Conservation (phyloP, 805 yeast genomes). For the Ogataea allantospora region DNA sequence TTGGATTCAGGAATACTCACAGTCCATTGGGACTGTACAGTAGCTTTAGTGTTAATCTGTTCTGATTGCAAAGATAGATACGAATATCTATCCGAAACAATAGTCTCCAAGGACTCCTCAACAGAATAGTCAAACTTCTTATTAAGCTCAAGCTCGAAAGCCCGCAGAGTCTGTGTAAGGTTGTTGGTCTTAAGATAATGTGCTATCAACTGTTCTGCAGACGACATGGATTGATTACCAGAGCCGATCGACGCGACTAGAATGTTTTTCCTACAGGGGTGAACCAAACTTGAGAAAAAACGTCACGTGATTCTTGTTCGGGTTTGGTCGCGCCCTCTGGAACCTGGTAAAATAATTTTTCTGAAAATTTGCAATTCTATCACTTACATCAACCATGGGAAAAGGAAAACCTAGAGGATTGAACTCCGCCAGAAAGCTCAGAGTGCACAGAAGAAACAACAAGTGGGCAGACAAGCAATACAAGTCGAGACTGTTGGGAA, state of each 20-base stretch:
- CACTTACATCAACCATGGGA: conserved; percentile 63
- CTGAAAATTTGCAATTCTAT: conserved; percentile 12
- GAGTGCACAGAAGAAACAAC: conserved; percentile 99
- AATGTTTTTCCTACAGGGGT: neutral
- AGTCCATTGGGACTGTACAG: conserved; percentile 29
- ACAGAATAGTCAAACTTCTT: conserved; percentile 24
- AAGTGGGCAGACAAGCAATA: conserved; percentile 99
- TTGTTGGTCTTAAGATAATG: conserved; percentile 56
- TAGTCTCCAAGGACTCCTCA: conserved; percentile 37
- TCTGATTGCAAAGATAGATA: conserved; percentile 22
- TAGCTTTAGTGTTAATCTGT: conserved; percentile 9
- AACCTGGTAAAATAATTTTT: conserved; percentile 10
- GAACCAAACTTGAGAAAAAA: neutral
- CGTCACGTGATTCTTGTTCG: conserved; percentile 8
- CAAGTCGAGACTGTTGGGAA: conserved; percentile 98
- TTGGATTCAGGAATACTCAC: conserved; percentile 20
- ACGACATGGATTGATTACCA: conserved; percentile 8
- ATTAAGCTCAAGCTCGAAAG: conserved; percentile 48
- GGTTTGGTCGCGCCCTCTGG: conserved; percentile 8
- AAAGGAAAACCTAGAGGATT: conserved; percentile 99
- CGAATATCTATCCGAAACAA: conserved; percentile 35
- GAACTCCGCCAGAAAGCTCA: conserved; percentile 99
- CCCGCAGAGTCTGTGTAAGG: conserved; percentile 42
- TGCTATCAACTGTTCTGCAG: conserved; percentile 45
- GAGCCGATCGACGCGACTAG: conserved; percentile 11